Percentiles rank a stretch among this genome's conserved stretches.
phyloP scores from a whole-genome alignment of 352 stramenopile genomes.

The Phytophthora agathidicida region DNA sequence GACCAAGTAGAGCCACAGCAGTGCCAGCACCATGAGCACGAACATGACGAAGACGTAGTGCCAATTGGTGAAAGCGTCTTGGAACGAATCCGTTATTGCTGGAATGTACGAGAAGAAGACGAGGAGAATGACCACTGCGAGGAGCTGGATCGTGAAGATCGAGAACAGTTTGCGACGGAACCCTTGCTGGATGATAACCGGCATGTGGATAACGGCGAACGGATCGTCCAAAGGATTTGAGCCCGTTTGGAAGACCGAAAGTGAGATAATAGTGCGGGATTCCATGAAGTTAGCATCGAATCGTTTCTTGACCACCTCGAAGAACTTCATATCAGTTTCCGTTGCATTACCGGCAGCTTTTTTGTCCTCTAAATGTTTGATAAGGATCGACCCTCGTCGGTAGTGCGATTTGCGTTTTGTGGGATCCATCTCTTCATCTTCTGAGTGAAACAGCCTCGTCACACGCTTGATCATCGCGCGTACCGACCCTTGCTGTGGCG shows the following conservation, averaged over 20 bases:
- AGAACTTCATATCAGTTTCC: slow-evolving; percentile 83
- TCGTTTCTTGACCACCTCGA: slow-evolving; percentile 73
- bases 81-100: slow-evolving; percentile 34
- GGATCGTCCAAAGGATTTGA: slow-evolving; percentile 75
- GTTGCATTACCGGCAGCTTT: slow-evolving; percentile 61
- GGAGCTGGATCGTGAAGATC: slow-evolving; percentile 73
- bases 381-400: slow-evolving; percentile 70
- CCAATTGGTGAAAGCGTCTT: slow-evolving; percentile 48
- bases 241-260: slow-evolving; percentile 78
- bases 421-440: slow-evolving; percentile 48
- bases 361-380: slow-evolving; percentile 76
- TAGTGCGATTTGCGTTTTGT: slow-evolving; percentile 57
- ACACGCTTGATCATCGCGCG: slow-evolving; percentile 42
- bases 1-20: slow-evolving; percentile 75
- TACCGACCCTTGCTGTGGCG: slow-evolving; percentile 29
- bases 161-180: slow-evolving; percentile 79
- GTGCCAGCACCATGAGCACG: slow-evolving; percentile 52
- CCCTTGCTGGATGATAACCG: slow-evolving; percentile 63
- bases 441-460: slow-evolving; percentile 47
- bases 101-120: slow-evolving; percentile 43
- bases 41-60: slow-evolving; percentile 62
- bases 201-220: slow-evolving; percentile 77
- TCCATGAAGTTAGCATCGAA: slow-evolving; percentile 80
- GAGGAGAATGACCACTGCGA: slow-evolving; percentile 54
- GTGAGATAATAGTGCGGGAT: slow-evolving; percentile 75